Evolutionary conservation across 768 basidiomycete species (phyloP).

Genomic region (Lyophyllum semitale): DNA sequence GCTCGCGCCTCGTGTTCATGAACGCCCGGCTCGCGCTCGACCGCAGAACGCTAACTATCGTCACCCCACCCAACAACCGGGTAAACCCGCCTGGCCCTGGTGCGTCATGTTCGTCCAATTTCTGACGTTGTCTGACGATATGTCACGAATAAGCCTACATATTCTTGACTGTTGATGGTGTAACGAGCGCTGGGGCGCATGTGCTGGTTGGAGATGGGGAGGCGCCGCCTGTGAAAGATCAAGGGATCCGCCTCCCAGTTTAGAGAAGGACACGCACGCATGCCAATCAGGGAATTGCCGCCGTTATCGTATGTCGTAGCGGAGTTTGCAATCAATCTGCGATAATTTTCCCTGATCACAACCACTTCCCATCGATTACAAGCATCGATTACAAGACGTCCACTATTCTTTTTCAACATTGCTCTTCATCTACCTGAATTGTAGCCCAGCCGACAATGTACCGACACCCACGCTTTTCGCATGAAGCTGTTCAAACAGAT

Average conservation of each 20-base stretch:
- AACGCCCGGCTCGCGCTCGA: constrained; percentile 30
- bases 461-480: too few relatives aligned
- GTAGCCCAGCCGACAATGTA: too few relatives aligned
- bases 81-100: constrained; percentile 33
- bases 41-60: constrained; percentile 33
- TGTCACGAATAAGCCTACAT: constrained; percentile 19
- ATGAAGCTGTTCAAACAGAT: too few relatives aligned
- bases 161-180: constrained; percentile 31
- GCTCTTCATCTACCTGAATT: too few relatives aligned
- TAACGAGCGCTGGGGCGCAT: constrained; percentile 36
- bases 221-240: constrained; percentile 36
- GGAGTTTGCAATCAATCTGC: too few relatives aligned
- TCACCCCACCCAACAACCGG: constrained; percentile 37
- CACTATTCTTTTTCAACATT: too few relatives aligned
- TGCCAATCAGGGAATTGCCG: too few relatives aligned
- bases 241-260: constrained; percentile 22
- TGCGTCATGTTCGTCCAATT: not conserved
- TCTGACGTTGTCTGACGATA: not conserved
- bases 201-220: constrained; percentile 39
- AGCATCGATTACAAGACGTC: too few relatives aligned
- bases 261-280: too few relatives aligned
- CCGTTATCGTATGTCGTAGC: too few relatives aligned
- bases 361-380: too few relatives aligned
- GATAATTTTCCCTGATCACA: too few relatives aligned
- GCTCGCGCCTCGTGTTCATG: constrained; percentile 38